A percentile compares a stretch with the other conserved stretches of the same genome.
phyloP scores from a whole-genome alignment of 805 yeast genomes.

The Candida maltosa region DNA sequence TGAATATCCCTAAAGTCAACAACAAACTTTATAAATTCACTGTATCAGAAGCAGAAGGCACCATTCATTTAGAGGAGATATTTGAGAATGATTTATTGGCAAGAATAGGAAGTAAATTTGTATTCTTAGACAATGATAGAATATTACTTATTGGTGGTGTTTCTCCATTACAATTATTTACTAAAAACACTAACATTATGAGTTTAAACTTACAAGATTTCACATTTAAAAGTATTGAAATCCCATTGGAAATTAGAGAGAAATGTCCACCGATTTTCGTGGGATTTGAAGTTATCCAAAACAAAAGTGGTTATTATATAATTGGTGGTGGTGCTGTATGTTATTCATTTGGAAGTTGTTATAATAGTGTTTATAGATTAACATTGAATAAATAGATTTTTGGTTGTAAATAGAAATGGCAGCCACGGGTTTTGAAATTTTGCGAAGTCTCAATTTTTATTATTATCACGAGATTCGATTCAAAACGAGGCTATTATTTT shows the following conservation, averaged over 20 bases:
- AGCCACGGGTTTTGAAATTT: too few relatives aligned
- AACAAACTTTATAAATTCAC: slow-evolving; percentile 33
- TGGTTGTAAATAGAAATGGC: too few relatives aligned
- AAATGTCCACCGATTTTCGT: slow-evolving; percentile 46
- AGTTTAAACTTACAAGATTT: slow-evolving; percentile 22
- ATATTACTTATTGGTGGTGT: slow-evolving; percentile 59
- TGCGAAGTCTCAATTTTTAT: too few relatives aligned
- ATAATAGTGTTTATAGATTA: slow-evolving; percentile 21
- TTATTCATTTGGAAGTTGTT: slow-evolving; percentile 66
- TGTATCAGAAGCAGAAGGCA: slow-evolving; percentile 10
- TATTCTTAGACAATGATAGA: slow-evolving; percentile 20
- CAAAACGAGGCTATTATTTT: too few relatives aligned
- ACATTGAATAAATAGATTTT: neutral
- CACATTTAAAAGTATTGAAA: slow-evolving; percentile 6
- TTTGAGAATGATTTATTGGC: slow-evolving; percentile 27
- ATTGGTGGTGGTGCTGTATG: slow-evolving; percentile 81
- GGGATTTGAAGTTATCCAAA: slow-evolving; percentile 46
- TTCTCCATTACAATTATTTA: slow-evolving; percentile 24
- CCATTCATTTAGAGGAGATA: slow-evolving; percentile 14
- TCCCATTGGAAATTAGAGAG: slow-evolving; percentile 35
- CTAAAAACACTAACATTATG: slow-evolving; percentile 30
- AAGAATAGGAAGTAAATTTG: slow-evolving; percentile 49
- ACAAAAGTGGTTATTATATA: slow-evolving; percentile 10
- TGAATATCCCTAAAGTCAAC: slow-evolving; percentile 26
- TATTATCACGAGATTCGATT: too few relatives aligned